phyloP scores from a whole-genome alignment of 305 asterid species.

The Petunia hybrid region DNA sequence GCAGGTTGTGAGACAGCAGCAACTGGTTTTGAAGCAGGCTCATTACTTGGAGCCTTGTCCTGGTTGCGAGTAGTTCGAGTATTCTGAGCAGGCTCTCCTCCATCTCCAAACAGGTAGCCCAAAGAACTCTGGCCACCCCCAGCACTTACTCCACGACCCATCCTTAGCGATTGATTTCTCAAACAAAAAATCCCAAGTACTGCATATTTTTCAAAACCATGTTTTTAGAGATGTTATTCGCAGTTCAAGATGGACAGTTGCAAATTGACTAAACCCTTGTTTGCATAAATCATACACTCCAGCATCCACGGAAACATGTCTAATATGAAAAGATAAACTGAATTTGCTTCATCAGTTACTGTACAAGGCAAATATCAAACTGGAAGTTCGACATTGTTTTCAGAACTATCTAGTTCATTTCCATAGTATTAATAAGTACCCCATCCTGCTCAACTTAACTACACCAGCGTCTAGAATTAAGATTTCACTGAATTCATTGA shows the following conservation, averaged over 20 bases:
- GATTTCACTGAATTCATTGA: too few species aligned
- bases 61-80: constrained; percentile 41
- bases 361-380: background rate
- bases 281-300: background rate
- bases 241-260: background rate
- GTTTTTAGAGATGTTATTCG: background rate
- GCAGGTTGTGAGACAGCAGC: constrained; percentile 33
- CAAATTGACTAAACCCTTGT: background rate
- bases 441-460: background rate
- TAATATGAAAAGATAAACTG: background rate
- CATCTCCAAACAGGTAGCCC: constrained; percentile 77
- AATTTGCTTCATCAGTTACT: background rate
- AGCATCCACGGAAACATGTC: background rate
- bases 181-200: background rate
- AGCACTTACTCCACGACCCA: constrained; percentile 78
- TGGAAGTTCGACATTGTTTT: background rate
- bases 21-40: constrained; percentile 42
- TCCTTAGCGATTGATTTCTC: constrained; percentile 35
- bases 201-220: background rate
- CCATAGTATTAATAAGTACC: background rate
- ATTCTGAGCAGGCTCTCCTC: constrained; percentile 43
- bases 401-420: background rate
- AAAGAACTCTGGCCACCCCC: constrained; percentile 89
- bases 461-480: background rate
- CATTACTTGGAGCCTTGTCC: constrained; percentile 37